Base-by-base conservation (phyloP, 2,329 filamentous ascomycete genomes). In the Trichothecium roseum region DNA sequence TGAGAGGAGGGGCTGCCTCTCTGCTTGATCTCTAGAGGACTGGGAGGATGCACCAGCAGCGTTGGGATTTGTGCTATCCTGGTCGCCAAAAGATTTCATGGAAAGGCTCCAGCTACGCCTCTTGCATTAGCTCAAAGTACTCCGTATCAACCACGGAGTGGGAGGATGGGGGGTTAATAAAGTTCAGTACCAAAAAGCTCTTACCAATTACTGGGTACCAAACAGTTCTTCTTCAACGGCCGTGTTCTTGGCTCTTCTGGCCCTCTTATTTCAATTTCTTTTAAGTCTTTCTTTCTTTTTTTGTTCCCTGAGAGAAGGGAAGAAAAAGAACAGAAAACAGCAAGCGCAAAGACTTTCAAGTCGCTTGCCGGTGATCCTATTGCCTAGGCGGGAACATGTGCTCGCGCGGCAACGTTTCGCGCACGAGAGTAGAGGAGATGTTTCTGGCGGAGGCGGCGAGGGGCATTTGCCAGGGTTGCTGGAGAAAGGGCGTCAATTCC, bases 311-410 rank as follows among this genome's bases (percentile, higher is more conserved):
- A 10, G 20, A 24, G 10, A 24, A 32, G 38, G 33, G n/a, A n/a
- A n/a, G n/a, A n/a, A n/a, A n/a, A n/a, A n/a, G n/a, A n/a, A n/a
- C n/a, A n/a, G n/a, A 38, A 48, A 51, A 47, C 48, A 73, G 69
- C 72, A 75, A 75, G 69, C 72, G 72, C 72, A 77, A 77, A 77
- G 72, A 76, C 72, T 71, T n/a, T 57, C 48, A 76, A 77, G 72
- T 77, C 72, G 72, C 72, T 59, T 69, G 71, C 69, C 56, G 59
- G 45, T 50, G 38, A 45, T 51, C 46, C 56, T 69, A 71, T 56
- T 49, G 55, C 44, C 41, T 45, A 38, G 45, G 39, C 39, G 49
- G 62, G 62, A 64, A 60, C 66, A 71, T 70, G 60, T 51, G 61
- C 57, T 57, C 35, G 32, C 26, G 53, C 46, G 5, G 28, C 13